Base-by-base conservation (phyloP, 768 basidiomycete species). In the Gyrodon lividus region DNA sequence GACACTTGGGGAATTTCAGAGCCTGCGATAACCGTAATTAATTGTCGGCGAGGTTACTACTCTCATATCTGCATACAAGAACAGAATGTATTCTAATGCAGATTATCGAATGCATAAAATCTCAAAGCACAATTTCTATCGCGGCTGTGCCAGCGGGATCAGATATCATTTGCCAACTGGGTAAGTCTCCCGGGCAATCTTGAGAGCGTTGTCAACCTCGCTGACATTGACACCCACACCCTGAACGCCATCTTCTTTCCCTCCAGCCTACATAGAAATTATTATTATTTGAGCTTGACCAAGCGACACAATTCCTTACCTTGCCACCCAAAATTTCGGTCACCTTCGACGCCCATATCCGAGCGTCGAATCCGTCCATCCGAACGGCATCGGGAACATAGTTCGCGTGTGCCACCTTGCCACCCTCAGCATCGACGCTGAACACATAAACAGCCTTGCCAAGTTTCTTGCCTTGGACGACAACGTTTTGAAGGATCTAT, bases 181-280 rank as follows among this genome's bases (percentile, higher is more conserved):
- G 57, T 70, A 77, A 34, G 59, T 77, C 44, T 72, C 63, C 55
- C 72, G 71, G 4, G 89, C 92, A 20, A 75, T 74, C 49, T 60
- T 64, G 17, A 92, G 59, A 1, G 90, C 94, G 52, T 88, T 89
- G 14, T 77, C 71, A 2, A 92, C 70, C 69, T 80, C 85, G 22
- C 69, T 70, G 1, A 78, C 68, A 54, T 90, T 77, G 3, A 75
- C 70, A 26, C 97, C 97, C 13, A 96, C 84, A 22, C 97, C 97
- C 63, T 95, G 92, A 2, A 89, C 88, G 49, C 82, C 79, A 33
- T 98, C 97, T 52, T 92, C 92, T 70, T 95, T 98, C 13, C 97
- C 97, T 48, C 97, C 97, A 46, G 92, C 92, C 92, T 94, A 50
- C 47, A 48, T 52, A 24, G 34, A 51, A 45, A 33, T 54, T 30